phyloP scores from a whole-genome alignment of 1,139 yeast species.

The Yamadazyma atlantica region DNA sequence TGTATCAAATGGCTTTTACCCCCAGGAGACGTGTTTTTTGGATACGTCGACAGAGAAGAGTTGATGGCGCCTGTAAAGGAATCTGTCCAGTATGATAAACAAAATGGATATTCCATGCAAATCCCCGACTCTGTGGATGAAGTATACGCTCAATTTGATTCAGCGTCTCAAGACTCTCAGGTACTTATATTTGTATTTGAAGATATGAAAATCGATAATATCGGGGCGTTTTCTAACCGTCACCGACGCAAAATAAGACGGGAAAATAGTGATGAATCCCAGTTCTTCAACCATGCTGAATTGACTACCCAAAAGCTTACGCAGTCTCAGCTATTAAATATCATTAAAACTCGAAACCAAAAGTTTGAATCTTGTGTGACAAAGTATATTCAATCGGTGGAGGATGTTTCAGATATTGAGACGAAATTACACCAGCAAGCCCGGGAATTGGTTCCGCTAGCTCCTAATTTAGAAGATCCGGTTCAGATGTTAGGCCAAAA shows the following conservation, averaged over 20 bases:
- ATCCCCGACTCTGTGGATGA: constrained; percentile 30
- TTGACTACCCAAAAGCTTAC: constrained; percentile 16
- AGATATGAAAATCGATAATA: constrained; percentile 57
- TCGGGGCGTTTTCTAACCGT: constrained; percentile 30
- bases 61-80: constrained; percentile 33
- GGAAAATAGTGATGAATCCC: constrained; percentile 9
- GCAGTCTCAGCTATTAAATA: constrained; percentile 45
- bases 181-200: constrained; percentile 73
- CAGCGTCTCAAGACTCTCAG: constrained; percentile 35
- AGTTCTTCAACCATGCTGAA: constrained; percentile 14
- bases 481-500: constrained; percentile 23
- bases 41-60: constrained; percentile 75
- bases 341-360: constrained; percentile 58
- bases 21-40: constrained; percentile 59
- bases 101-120: constrained; percentile 41
- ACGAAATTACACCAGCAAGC: constrained; percentile 33
- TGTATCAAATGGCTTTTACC: constrained; percentile 65
- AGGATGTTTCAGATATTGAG: too few relatives aligned
- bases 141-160: constrained; percentile 24
- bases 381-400: too few relatives aligned
- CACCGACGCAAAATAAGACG: constrained; percentile 18
- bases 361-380: constrained; percentile 53
- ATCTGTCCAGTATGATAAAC: constrained; percentile 36
- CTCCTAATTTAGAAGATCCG: constrained; percentile 30
- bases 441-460: constrained; percentile 45